phyloP scores from a whole-genome alignment of 495 filamentous ascomycete species.

The Geopyxis carbonaria region DNA sequence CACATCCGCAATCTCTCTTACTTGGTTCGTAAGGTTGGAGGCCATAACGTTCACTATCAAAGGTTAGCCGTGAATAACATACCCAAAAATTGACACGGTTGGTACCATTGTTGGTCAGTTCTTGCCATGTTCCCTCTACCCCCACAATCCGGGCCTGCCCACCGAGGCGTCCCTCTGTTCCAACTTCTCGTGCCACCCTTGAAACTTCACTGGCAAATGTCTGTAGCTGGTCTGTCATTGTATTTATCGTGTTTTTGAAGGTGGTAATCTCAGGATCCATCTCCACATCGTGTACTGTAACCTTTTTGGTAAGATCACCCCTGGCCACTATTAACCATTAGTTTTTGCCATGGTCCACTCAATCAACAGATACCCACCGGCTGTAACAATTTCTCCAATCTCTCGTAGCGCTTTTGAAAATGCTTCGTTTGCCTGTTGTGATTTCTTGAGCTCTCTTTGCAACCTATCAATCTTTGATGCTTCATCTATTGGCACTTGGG shows the following conservation, averaged over 20 bases:
- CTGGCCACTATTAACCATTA: constrained; percentile 53
- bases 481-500: constrained; percentile 39
- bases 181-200: constrained; percentile 87
- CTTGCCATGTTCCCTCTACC: constrained; percentile 95
- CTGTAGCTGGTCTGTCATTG: constrained; percentile 97
- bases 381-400: constrained; percentile 65
- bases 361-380: constrained; percentile 17
- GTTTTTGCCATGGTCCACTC: background rate
- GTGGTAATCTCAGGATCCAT: constrained; percentile 99
- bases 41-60: constrained; percentile 88
- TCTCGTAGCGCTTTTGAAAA: constrained; percentile 95
- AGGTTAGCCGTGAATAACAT: constrained; percentile 22
- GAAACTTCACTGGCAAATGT: constrained; percentile 96
- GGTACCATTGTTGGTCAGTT: constrained; percentile 83
- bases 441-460: constrained; percentile 84
- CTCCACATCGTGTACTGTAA: constrained; percentile 85
- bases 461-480: constrained; percentile 43
- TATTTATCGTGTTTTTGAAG: constrained; percentile 95
- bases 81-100: constrained; percentile 1
- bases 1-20: constrained; percentile 92
- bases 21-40: constrained; percentile 64
- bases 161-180: constrained; percentile 91
- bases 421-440: constrained; percentile 94
- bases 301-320: constrained; percentile 94
- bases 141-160: constrained; percentile 89